phyloP scores from a whole-genome alignment of 2,329 filamentous ascomycete species.

The Aspergillus sp. region DNA sequence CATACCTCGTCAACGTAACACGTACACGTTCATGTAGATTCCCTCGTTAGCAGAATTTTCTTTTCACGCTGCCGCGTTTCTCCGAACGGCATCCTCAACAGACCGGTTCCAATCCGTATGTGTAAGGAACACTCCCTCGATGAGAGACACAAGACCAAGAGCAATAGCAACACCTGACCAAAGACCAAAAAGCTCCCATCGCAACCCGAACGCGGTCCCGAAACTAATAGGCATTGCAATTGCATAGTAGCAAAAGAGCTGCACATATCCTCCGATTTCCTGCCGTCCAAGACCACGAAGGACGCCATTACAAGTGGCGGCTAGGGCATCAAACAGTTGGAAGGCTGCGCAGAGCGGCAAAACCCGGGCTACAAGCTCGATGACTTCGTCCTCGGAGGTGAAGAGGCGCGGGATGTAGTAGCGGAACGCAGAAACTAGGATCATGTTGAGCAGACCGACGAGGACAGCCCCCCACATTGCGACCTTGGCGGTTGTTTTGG shows the following conservation, averaged over 20 bases:
- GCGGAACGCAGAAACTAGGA: slow-evolving; percentile 66
- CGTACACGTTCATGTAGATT: not conserved
- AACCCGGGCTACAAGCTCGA: slow-evolving; percentile 65
- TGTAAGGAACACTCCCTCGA: slow-evolving; percentile 59
- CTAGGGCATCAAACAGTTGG: slow-evolving; percentile 83
- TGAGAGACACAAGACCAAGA: slow-evolving; percentile 56
- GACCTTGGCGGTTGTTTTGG: slow-evolving; percentile 77
- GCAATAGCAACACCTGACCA: slow-evolving; percentile 80
- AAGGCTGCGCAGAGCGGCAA: slow-evolving; percentile 83
- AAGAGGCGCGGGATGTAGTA: slow-evolving; percentile 75
- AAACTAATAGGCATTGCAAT: slow-evolving; percentile 85
- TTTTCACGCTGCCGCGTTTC: slow-evolving; percentile 47
- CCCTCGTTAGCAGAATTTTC: not conserved
- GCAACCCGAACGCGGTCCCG: slow-evolving; percentile 71
- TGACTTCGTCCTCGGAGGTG: slow-evolving; percentile 70
- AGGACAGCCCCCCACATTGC: slow-evolving; percentile 65
- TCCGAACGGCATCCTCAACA: slow-evolving; percentile 58
- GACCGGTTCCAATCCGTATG: slow-evolving; percentile 58
- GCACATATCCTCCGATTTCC: slow-evolving; percentile 85
- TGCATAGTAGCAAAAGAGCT: slow-evolving; percentile 81
- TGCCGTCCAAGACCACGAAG: slow-evolving; percentile 85
- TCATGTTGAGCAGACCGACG: slow-evolving; percentile 77
- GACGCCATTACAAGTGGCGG: slow-evolving; percentile 78
- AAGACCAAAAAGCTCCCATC: slow-evolving; percentile 75
- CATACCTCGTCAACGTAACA: slow-evolving; percentile 1